Base-by-base conservation (phyloP, 2,329 filamentous ascomycete species). In the Ceratocystis ficicola region DNA sequence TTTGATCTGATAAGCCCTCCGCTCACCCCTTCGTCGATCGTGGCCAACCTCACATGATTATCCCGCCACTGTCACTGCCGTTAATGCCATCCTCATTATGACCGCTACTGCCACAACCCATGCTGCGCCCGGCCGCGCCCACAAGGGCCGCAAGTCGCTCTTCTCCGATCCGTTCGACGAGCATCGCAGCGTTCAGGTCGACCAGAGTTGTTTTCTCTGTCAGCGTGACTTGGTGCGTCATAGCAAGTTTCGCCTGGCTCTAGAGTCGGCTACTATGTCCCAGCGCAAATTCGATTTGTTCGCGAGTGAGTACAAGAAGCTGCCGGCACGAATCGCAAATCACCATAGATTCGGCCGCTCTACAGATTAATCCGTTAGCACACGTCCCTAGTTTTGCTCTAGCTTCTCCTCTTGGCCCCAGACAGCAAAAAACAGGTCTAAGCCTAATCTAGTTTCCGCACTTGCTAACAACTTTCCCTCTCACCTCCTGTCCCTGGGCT, bases 171-270 rank as follows among this genome's bases (percentile, higher is more conserved):
- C 63, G 20, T 67, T 67, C 17, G 66, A 67, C 60, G 63, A 65
- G 20, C 66, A 67, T 52, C 57, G 66, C 30, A 65, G 62, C 32
- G 66, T 67, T 12, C 66, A 67, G 50, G 62, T 67, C 60, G 66
- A 67, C 41, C 66, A 67, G 50, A 62, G 62, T n/a, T 67, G 66
- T 32, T 67, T 67, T 32, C 46, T 67, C 4, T 67, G 66, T 30
- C 66, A 67, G 52, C 57, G 63, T 7, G 66, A 67, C 41, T 32
- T 67, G 3, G 57, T 65, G 28, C 66, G 63, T 28, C 57, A 64
- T 15, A 36, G 64, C 10, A 59, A 64, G 30, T 67, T 67, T 25
- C 66, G 66, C 25, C 63, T 67, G 2, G 66, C 48, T 7, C 57
- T 67, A 8, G 66, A 67, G 46, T 63, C 63, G 5, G 41, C 41